These are phyloP conservation scores for Diaporthe batatas DNA, from an alignment of 2,329 filamentous ascomycete species.

Conservation along the genomic window DNA sequence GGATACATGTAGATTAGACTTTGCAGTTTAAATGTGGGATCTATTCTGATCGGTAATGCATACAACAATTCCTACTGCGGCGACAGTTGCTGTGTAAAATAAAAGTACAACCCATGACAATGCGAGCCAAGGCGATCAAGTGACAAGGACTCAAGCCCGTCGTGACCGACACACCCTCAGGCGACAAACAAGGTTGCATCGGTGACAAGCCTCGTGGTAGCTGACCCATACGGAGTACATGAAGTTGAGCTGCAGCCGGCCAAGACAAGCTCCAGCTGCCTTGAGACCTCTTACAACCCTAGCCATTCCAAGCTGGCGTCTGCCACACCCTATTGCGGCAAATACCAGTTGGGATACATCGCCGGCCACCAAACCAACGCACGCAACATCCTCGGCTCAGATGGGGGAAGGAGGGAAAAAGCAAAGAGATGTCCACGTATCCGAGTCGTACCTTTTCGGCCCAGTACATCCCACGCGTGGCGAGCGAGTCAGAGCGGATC, in stretches of 20 bases:
- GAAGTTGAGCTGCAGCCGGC: not conserved
- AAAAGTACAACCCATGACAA: slow-evolving; percentile 1
- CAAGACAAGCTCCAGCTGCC: not conserved
- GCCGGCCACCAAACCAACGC: not conserved
- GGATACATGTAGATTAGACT: not conserved
- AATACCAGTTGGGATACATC: not conserved
- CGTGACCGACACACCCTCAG: not conserved
- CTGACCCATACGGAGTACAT: not conserved
- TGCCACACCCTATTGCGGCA: not conserved
- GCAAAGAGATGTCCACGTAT: not conserved
- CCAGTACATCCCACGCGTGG: slow-evolving; percentile 22
- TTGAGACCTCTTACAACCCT: not conserved
- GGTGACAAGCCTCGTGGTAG: not conserved
- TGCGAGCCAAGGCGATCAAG: not conserved
- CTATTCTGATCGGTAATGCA: not conserved
- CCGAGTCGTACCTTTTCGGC: not conserved
- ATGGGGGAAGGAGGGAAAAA: not conserved
- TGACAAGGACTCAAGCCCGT: not conserved
- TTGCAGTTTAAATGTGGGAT: not conserved
- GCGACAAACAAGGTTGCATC: slow-evolving; percentile 2
- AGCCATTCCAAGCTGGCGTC: not conserved
- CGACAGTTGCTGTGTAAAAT: not conserved
- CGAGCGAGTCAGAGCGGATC: slow-evolving; percentile 15
- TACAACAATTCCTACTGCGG: not conserved
- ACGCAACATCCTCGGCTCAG: not conserved